Conservation (phyloP, 176 grass and related monocot genomes). For the Elaeis guineensis region DNA sequence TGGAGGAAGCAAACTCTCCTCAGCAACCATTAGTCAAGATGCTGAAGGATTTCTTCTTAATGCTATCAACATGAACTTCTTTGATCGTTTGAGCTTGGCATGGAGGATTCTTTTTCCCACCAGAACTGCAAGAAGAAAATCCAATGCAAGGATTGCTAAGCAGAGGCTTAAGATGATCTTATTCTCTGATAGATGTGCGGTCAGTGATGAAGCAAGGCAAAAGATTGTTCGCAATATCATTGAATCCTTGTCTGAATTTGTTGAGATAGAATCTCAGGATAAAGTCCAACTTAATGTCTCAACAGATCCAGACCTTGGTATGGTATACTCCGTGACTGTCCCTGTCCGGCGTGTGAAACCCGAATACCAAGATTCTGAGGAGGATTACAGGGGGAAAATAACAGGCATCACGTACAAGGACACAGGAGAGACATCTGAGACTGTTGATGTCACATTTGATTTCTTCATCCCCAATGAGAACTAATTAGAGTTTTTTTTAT, state of each 20-base stretch:
- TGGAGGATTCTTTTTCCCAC: slow-evolving; percentile 80
- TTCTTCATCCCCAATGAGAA: slow-evolving; percentile 73
- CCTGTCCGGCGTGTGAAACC: slow-evolving; percentile 75
- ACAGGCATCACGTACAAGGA: slow-evolving; percentile 78
- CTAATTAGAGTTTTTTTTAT: neutral
- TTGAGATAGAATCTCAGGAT: slow-evolving; percentile 88
- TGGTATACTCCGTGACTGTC: slow-evolving; percentile 73
- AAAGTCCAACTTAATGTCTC: slow-evolving; percentile 87
- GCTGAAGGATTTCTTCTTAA: slow-evolving; percentile 53
- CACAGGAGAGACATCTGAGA: slow-evolving; percentile 59
- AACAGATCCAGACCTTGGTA: slow-evolving; percentile 73
- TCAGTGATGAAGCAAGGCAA: slow-evolving; percentile 93
- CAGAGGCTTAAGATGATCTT: slow-evolving; percentile 96
- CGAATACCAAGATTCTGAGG: slow-evolving; percentile 84
- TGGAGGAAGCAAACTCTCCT: slow-evolving; percentile 36
- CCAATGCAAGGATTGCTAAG: slow-evolving; percentile 87
- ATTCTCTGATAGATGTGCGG: slow-evolving; percentile 83
- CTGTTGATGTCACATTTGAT: slow-evolving; percentile 77
- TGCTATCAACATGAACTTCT: slow-evolving; percentile 60
- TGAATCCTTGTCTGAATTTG: slow-evolving; percentile 66
- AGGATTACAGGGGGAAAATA: slow-evolving; percentile 81
- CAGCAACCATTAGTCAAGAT: slow-evolving; percentile 42
- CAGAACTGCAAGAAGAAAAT: slow-evolving; percentile 38
- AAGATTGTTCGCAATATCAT: slow-evolving; percentile 74
- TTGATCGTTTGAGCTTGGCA: slow-evolving; percentile 66